phyloP scores from a whole-genome alignment of 2,329 filamentous ascomycete species.

The Corinectria fuckeliana region DNA sequence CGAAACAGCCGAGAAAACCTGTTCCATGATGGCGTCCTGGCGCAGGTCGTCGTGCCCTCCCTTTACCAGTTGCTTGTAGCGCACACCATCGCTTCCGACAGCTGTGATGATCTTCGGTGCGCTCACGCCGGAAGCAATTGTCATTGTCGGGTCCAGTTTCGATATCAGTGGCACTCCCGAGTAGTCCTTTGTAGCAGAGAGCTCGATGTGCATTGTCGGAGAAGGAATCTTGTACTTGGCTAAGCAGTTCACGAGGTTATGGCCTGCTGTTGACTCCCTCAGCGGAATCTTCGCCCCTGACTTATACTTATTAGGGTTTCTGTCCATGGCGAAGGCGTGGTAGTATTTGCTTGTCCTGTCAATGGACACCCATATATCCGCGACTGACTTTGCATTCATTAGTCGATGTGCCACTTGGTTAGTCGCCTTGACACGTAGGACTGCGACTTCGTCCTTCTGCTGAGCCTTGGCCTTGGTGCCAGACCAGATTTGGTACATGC shows the following conservation, averaged over 20 bases:
- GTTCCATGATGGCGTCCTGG: slow-evolving; percentile 98
- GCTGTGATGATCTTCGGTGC: slow-evolving; percentile 92
- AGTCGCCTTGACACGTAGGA: slow-evolving; percentile 77
- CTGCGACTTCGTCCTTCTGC: slow-evolving; percentile 75
- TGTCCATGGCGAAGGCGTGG: slow-evolving; percentile 68
- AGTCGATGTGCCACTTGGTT: slow-evolving; percentile 70
- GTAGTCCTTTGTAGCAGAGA: slow-evolving; percentile 79
- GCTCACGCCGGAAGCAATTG: slow-evolving; percentile 88
- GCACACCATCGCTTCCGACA: slow-evolving; percentile 75
- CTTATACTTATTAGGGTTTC: slow-evolving; percentile 70
- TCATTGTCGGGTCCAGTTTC: slow-evolving; percentile 76
- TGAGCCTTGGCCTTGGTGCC: slow-evolving; percentile 73
- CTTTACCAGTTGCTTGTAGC: slow-evolving; percentile 92
- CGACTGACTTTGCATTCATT: slow-evolving; percentile 56
- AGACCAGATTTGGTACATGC: slow-evolving; percentile 96
- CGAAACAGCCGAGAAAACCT: slow-evolving; percentile 96
- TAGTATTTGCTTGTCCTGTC: slow-evolving; percentile 75
- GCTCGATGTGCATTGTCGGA: slow-evolving; percentile 83
- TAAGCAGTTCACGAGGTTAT: slow-evolving; percentile 67
- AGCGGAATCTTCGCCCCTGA: slow-evolving; percentile 69
- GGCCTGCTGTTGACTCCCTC: slow-evolving; percentile 68
- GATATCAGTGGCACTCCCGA: slow-evolving; percentile 74
- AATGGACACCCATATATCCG: slow-evolving; percentile 71
- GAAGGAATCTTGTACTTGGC: slow-evolving; percentile 77
- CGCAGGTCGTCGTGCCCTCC: slow-evolving; percentile 94